Evolutionary conservation across 163 green algal species (phyloP).

Genomic region (Prototheca cutis): DNA sequence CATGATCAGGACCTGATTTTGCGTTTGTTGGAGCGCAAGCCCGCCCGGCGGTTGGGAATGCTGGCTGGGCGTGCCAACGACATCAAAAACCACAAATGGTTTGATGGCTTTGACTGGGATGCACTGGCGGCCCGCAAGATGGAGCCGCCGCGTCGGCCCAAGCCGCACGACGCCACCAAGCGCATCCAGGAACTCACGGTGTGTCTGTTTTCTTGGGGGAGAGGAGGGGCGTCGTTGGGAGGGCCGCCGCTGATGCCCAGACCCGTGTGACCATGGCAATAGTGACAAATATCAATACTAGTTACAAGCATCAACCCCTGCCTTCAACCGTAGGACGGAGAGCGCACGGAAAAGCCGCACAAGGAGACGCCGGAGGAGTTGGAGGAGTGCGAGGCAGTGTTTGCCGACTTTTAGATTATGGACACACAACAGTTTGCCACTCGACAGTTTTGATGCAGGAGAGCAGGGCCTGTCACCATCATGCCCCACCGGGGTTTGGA

Average conservation of each 20-base stretch:
- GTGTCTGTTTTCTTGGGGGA: no score
- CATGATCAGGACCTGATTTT: constrained; percentile 67
- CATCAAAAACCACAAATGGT: constrained; percentile 89
- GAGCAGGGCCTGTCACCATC: no score
- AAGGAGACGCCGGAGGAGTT: constrained; percentile 75
- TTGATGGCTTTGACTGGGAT: constrained; percentile 82
- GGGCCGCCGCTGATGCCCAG: no score
- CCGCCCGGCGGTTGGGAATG: constrained; percentile 75
- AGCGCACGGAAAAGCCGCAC: constrained; percentile 31
- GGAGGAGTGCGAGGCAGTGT: constrained; percentile 71
- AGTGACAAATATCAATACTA: no score
- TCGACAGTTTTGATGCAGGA: no score
- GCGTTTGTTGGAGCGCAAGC: constrained; percentile 80
- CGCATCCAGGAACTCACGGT: constrained; percentile 67
- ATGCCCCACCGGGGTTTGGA: no score
- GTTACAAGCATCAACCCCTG: no score
- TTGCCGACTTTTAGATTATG: constrained; percentile 74
- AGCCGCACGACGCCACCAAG: constrained; percentile 69
- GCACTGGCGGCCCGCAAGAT: constrained; percentile 64
- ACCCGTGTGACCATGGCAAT: no score
- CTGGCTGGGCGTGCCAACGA: constrained; percentile 65
- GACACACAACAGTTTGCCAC: no score
- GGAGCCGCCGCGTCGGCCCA: constrained; percentile 52
- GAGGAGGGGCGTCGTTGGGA: no score
- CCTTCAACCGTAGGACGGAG: constrained; percentile 40